phyloP scores from a whole-genome alignment of 2,329 filamentous ascomycete genomes.

The Diaporthe sp. region DNA sequence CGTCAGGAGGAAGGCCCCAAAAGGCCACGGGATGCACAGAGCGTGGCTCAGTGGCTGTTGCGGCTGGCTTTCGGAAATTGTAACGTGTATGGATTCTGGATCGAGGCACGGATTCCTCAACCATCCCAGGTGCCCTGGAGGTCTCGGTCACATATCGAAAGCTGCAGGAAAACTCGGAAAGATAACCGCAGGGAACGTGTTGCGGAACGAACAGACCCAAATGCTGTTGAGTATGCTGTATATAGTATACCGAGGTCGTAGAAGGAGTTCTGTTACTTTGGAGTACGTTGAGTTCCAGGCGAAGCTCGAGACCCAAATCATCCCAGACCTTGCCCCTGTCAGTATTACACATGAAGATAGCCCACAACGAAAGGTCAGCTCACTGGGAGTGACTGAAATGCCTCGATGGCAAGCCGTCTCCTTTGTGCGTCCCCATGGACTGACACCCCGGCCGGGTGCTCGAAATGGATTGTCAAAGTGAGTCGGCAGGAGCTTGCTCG shows the following conservation, averaged over 20 bases:
- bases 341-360: background rate
- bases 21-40: background rate
- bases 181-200: constrained; percentile 24
- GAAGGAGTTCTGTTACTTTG: background rate
- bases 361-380: background rate
- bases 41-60: background rate
- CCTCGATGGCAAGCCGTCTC: background rate
- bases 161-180: constrained; percentile 33
- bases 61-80: constrained; percentile 1
- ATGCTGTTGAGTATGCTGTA: constrained; percentile 27
- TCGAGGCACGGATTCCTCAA: background rate
- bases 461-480: constrained; percentile 20
- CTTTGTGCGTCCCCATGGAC: background rate
- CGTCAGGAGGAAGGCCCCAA: background rate
- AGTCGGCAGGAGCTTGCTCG: constrained; percentile 37
- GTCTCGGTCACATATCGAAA: constrained; percentile 1
- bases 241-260: constrained; percentile 29
- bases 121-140: background rate
- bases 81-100: background rate
- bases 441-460: background rate
- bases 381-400: constrained; percentile 29
- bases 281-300: constrained; percentile 26
- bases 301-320: constrained; percentile 34
- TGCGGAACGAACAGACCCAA: constrained; percentile 24
- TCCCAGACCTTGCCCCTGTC: constrained; percentile 34